Evolutionary conservation across 2,329 filamentous ascomycete species (phyloP).

Genomic region (Arthrobotrys sinensis): DNA sequence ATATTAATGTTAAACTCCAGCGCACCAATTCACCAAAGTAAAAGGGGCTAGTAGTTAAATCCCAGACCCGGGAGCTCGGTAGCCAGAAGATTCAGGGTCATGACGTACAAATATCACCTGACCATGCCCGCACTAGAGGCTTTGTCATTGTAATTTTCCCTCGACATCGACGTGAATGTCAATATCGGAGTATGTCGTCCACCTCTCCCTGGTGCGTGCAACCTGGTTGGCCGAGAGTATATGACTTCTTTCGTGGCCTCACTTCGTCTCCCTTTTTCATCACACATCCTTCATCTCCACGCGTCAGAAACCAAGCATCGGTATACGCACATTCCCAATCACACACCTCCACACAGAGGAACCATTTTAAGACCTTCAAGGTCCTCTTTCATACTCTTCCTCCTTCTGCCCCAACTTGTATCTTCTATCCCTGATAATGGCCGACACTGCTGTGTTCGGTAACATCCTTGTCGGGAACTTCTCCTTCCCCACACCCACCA

Average conservation of each 20-base stretch:
- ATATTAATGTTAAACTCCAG: too few species aligned
- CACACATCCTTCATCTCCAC: neutral
- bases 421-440: neutral
- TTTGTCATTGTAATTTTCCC: neutral
- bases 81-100: too few species aligned
- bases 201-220: neutral
- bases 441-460: neutral
- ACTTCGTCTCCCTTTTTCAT: too few species aligned
- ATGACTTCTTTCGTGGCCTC: neutral
- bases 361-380: too few species aligned
- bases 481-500: constrained; percentile 7
- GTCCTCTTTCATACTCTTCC: too few species aligned
- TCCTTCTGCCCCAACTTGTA: too few species aligned
- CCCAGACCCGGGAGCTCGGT: too few species aligned
- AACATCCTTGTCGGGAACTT: neutral
- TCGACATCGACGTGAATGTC: neutral
- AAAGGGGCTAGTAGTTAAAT: too few species aligned
- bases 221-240: neutral
- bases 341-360: too few species aligned
- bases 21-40: too few species aligned
- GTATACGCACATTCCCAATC: too few species aligned
- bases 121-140: neutral
- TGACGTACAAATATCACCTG: neutral
- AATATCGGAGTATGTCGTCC: neutral
- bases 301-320: too few species aligned